These are phyloP conservation scores for Clonostachys solani DNA, from an alignment of 2,329 filamentous ascomycete genomes.

Conservation along the genomic window DNA sequence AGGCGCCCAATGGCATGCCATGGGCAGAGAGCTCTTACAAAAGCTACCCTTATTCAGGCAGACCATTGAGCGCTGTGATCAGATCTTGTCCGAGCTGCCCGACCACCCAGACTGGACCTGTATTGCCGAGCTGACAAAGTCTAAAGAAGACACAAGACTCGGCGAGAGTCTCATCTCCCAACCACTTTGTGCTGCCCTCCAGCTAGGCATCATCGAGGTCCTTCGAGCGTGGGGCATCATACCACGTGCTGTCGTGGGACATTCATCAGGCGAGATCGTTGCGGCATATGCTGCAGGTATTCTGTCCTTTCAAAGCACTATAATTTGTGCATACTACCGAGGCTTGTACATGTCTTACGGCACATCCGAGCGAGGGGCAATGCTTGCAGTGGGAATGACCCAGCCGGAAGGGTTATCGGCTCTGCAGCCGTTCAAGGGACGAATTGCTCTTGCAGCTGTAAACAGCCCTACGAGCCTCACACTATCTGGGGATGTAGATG, in stretches of 20 bases:
- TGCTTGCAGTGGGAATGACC: constrained; percentile 29
- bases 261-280: constrained; percentile 38
- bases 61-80: constrained; percentile 16
- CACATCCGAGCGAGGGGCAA: constrained; percentile 12
- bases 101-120: constrained; percentile 3
- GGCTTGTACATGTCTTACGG: constrained; percentile 13
- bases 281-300: constrained; percentile 33
- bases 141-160: constrained; percentile 12
- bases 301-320: constrained; percentile 20
- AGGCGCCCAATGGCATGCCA: constrained; percentile 15
- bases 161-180: constrained; percentile 21
- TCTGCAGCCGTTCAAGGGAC: constrained; percentile 2
- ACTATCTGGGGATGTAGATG: constrained; percentile 3
- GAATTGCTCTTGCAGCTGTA: constrained; percentile 7
- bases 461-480: constrained; percentile 8
- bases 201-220: constrained; percentile 30
- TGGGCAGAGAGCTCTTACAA: constrained; percentile 13
- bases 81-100: constrained; percentile 10
- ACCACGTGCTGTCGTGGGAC: constrained; percentile 29
- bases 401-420: constrained; percentile 3
- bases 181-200: constrained; percentile 33
- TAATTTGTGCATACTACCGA: constrained; percentile 20
- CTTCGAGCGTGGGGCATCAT: constrained; percentile 24
- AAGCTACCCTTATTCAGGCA: constrained; percentile 4
- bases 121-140: constrained; percentile 20